Conservation (phyloP, 495 filamentous ascomycete species). For the Tuber calosporum region DNA sequence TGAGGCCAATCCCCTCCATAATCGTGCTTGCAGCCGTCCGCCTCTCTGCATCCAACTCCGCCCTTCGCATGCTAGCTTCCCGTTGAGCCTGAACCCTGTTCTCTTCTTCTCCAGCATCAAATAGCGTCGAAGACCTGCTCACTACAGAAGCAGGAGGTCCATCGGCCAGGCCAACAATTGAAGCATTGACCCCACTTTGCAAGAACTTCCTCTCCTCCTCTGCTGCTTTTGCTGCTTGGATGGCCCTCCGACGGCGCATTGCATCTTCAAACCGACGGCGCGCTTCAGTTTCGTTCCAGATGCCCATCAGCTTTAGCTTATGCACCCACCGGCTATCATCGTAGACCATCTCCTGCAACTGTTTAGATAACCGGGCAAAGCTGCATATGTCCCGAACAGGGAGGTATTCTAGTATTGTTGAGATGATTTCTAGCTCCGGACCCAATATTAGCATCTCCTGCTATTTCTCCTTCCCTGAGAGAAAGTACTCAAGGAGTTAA, state of each 20-base stretch:
- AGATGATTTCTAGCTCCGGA: constrained; percentile 64
- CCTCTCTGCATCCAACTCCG: neutral
- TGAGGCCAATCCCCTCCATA: constrained; percentile 46
- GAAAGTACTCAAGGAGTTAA: neutral
- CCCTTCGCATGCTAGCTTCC: constrained; percentile 19
- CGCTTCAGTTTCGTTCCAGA: constrained; percentile 88
- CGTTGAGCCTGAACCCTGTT: constrained; percentile 18
- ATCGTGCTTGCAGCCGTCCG: constrained; percentile 5
- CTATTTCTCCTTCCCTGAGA: neutral
- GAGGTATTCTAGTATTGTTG: constrained; percentile 80
- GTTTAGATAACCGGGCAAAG: constrained; percentile 79
- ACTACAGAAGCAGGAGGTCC: constrained; percentile 26
- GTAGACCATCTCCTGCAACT: constrained; percentile 96
- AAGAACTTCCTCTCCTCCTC: constrained; percentile 44
- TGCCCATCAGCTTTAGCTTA: constrained; percentile 71
- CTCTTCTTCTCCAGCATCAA: constrained; percentile 50
- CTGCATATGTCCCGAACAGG: constrained; percentile 73
- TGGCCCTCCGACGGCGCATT: constrained; percentile 59
- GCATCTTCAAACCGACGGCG: constrained; percentile 67
- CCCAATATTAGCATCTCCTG: neutral
- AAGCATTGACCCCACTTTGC: constrained; percentile 8
- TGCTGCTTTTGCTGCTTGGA: constrained; percentile 50
- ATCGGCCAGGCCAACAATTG: neutral
- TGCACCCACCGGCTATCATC: constrained; percentile 95
- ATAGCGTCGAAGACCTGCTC: constrained; percentile 51